Base-by-base conservation (phyloP, 345 rosid genomes). In the Populus simonii region DNA sequence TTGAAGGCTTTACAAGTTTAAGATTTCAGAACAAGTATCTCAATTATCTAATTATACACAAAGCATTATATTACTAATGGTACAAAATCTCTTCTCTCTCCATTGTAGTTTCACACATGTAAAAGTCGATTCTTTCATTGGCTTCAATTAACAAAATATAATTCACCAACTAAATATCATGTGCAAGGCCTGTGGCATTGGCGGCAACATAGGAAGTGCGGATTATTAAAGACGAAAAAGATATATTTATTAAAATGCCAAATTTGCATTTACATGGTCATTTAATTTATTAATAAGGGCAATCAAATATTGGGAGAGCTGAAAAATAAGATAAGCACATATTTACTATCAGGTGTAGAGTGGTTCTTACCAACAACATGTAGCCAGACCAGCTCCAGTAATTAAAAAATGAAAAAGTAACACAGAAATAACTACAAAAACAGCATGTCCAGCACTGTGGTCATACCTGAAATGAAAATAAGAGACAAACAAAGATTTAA, bases 401-500 rank as follows among this genome's bases (percentile, higher is more conserved):
- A 92, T 82, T 78, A 96, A 76, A 86, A 96, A 96, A 83, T 96
- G 98, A 84, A 89, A 81, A 83, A 92, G 77, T 80, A 94, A 79
- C 65, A 92, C 95, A 59, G 98, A 96, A 70, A 89, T 77, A 78
- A 92, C 91, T 73, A 94, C 95, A 81, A 89, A 85, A 70, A 87
- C 84, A 70, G 99, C 91, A 86, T 96, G 99, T 66, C 87, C 86
- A 68, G 87, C 77, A 78, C 99, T 92, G 71, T 92, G 94, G 84
- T 92, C 99, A 86, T 94, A 96, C 93, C 99, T 96, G 93, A 72
- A 85, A 74, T 18, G 74, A 77, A 75, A 68, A 76, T 43, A 80
- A 76, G 62, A 72, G 71, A 22, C 7, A 38, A 43, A 71, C 55
- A 23, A 65, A 82, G 57, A 71, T 36, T 57, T 53, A 17, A 83